Conservation (phyloP, 257 asterid species). For the Salvia splendens region DNA sequence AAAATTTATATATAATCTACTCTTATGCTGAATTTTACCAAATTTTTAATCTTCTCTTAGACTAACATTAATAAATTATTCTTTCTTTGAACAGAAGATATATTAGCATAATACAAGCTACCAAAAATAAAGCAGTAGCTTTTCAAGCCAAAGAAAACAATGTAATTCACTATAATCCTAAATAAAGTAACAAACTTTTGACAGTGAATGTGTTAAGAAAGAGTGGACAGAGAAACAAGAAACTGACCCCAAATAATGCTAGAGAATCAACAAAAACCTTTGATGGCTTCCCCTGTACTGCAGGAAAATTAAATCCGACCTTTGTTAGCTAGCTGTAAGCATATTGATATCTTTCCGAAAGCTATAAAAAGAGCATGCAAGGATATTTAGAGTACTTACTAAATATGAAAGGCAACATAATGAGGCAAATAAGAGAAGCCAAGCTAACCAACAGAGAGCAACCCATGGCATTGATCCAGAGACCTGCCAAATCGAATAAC, state of each 20-base stretch:
- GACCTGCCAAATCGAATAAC: constrained; percentile 52
- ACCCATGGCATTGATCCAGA: constrained; percentile 89
- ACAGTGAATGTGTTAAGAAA: background rate
- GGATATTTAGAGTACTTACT: constrained; percentile 53
- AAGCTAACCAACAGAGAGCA: constrained; percentile 98
- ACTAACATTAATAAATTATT: background rate
- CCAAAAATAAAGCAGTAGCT: background rate
- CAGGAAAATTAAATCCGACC: constrained; percentile 36
- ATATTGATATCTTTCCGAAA: constrained; percentile 24
- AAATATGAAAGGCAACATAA: constrained; percentile 80
- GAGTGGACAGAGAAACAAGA: constrained; percentile 28
- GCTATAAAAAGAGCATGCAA: constrained; percentile 10
- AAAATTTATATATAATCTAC: constrained; percentile 21
- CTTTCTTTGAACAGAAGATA: constrained; percentile 10
- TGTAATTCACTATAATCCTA: background rate
- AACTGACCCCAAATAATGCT: constrained; percentile 92
- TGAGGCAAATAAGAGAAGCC: constrained; percentile 95
- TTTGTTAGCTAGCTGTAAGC: constrained; percentile 29
- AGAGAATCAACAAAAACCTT: constrained; percentile 79
- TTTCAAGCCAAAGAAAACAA: constrained; percentile 12
- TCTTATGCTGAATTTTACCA: background rate
- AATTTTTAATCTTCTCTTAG: constrained; percentile 10
- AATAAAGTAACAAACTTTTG: constrained; percentile 25
- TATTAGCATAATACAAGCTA: background rate
- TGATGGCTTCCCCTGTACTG: constrained; percentile 94